These are phyloP conservation scores for Metarhizium brunneum DNA, from an alignment of 2,329 filamentous ascomycete species.

Conservation along the genomic window DNA sequence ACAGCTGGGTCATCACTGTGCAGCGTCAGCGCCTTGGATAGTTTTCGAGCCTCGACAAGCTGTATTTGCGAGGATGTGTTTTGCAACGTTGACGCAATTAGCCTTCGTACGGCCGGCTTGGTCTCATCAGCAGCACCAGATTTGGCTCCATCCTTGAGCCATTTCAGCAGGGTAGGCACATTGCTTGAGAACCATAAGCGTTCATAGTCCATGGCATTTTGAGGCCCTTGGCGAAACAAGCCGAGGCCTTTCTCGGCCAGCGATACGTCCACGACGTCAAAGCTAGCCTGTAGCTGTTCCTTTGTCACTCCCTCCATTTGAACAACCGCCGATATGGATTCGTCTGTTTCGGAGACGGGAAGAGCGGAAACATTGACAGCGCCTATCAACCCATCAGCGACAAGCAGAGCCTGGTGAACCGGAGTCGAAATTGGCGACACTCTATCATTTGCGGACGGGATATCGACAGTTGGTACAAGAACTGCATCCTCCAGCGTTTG, in stretches of 20 bases:
- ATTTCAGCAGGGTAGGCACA: slow-evolving; percentile 53
- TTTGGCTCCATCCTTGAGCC: slow-evolving; percentile 47
- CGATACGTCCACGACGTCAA: slow-evolving; percentile 53
- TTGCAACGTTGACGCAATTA: slow-evolving; percentile 59
- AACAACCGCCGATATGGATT: slow-evolving; percentile 45
- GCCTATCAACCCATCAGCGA: slow-evolving; percentile 64
- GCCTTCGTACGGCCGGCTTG: slow-evolving; percentile 54
- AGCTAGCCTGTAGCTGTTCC: slow-evolving; percentile 28
- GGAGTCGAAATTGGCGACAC: slow-evolving; percentile 65
- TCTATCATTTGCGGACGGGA: slow-evolving; percentile 55
- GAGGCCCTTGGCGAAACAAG: slow-evolving; percentile 58
- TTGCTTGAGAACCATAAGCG: slow-evolving; percentile 66
- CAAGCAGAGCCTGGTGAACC: slow-evolving; percentile 71
- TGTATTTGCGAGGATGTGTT: slow-evolving; percentile 42
- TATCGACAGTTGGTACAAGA: slow-evolving; percentile 67
- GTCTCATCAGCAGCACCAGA: slow-evolving; percentile 33
- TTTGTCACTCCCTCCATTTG: slow-evolving; percentile 40
- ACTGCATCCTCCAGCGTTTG: slow-evolving; percentile 51
- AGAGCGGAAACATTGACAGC: slow-evolving; percentile 44
- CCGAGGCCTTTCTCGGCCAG: slow-evolving; percentile 53
- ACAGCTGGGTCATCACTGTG: slow-evolving; percentile 21
- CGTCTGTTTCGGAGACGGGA: slow-evolving; percentile 26
- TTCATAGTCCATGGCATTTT: slow-evolving; percentile 64
- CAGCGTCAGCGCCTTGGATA: slow-evolving; percentile 22
- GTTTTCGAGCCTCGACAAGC: slow-evolving; percentile 33